phyloP scores from a whole-genome alignment of 345 rosid genomes.

The Tarenaya hassleriana region DNA sequence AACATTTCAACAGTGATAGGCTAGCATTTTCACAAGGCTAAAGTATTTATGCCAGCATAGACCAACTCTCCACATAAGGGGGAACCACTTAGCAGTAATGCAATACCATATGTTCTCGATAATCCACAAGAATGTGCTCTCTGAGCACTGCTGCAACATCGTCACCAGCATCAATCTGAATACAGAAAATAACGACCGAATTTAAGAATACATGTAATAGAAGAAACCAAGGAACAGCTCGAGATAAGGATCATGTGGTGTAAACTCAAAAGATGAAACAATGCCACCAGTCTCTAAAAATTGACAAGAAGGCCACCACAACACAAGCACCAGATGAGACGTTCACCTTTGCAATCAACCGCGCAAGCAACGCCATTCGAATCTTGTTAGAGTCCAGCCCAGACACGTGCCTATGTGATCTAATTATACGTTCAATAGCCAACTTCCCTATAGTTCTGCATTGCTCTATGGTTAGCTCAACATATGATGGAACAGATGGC shows the following conservation, averaged over 20 bases:
- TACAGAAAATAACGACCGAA: constrained; percentile 17
- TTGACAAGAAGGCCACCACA: constrained; percentile 16
- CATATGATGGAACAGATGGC: constrained; percentile 57
- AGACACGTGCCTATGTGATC: constrained; percentile 51
- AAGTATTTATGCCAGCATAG: constrained; percentile 14
- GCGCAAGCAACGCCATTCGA: constrained; percentile 69
- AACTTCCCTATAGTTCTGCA: constrained; percentile 42
- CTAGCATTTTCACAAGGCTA: constrained; percentile 12
- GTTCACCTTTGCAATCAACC: constrained; percentile 76
- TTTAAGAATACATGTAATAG: constrained; percentile 1
- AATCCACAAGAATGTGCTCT: constrained; percentile 61
- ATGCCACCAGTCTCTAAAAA: background rate
- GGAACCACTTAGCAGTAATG: no score
- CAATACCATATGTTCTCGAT: constrained; percentile 70
- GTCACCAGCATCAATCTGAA: constrained; percentile 72
- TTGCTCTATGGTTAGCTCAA: constrained; percentile 65
- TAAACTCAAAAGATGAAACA: constrained; percentile 11
- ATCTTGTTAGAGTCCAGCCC: constrained; percentile 45
- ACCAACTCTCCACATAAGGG: constrained; percentile 11
- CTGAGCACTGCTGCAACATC: constrained; percentile 57
- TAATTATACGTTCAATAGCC: constrained; percentile 68
- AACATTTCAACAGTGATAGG: constrained; percentile 8
- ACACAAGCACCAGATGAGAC: constrained; percentile 15
- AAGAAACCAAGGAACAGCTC: constrained; percentile 5
- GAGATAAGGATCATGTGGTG: constrained; percentile 6